Conservation (phyloP, 805 yeast species). For the Ogataea henricii region DNA sequence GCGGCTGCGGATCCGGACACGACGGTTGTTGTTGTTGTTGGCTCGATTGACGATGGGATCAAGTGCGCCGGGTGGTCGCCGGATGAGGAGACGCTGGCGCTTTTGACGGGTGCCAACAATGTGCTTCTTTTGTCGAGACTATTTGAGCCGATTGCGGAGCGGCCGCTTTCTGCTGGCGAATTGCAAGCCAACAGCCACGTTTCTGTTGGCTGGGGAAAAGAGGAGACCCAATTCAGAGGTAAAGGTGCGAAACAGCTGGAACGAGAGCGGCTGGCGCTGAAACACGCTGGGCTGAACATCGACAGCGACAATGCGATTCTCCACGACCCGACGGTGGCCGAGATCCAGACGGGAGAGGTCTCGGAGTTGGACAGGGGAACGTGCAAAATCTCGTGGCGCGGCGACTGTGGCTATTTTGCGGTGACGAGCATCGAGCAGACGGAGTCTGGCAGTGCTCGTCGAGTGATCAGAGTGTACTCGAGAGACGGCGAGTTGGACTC, state of each 20-base stretch:
- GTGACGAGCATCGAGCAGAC: constrained; percentile 62
- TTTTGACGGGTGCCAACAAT: constrained; percentile 64
- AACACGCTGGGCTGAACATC: constrained; percentile 66
- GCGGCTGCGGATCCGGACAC: constrained; percentile 47
- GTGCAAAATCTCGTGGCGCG: constrained; percentile 82
- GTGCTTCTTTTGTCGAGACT: constrained; percentile 68
- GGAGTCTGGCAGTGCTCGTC: constrained; percentile 47
- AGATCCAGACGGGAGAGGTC: constrained; percentile 66
- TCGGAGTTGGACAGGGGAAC: constrained; percentile 54
- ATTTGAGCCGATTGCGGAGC: constrained; percentile 79
- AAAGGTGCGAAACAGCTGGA: constrained; percentile 83
- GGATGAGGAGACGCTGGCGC: constrained; percentile 82
- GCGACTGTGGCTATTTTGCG: constrained; percentile 85
- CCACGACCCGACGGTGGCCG: constrained; percentile 87
- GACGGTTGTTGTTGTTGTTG: constrained; percentile 73
- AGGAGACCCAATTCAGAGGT: constrained; percentile 95
- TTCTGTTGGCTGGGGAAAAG: constrained; percentile 97
- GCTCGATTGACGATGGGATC: constrained; percentile 78
- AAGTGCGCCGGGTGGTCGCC: constrained; percentile 81
- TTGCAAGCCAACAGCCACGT: constrained; percentile 76
- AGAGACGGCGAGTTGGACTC: constrained; percentile 79
- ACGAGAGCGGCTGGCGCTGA: constrained; percentile 58
- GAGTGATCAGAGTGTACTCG: constrained; percentile 81
- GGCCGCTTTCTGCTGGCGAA: constrained; percentile 59
- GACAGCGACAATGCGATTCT: constrained; percentile 55